Evolutionary conservation across 2,329 filamentous ascomycete genomes (phyloP), one percentile per base, ranked within the genome.

Genomic region (Scedosporium apiospermum): DNA sequence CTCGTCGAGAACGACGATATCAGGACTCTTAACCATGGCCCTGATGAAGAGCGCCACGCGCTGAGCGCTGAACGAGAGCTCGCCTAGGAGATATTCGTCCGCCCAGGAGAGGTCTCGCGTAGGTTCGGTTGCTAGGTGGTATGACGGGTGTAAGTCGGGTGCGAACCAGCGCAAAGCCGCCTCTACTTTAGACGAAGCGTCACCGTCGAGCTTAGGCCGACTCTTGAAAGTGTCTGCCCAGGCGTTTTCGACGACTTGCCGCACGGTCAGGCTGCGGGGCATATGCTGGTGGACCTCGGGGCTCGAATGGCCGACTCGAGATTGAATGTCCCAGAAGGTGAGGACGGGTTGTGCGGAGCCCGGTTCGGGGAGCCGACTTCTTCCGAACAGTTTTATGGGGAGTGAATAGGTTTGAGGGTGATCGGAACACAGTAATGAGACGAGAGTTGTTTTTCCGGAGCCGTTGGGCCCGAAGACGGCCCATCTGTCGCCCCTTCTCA

Each of bases 241-340:
- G 0, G 93, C 92, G 59, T 88, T 93, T 71, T 95, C 91, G 0
- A 99, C 73, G 0, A 91, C 83, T 59, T 88, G 82, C 1, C 91
- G 84, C 9, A 96, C 76, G 0, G 87, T 88, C 57, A 96, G 78
- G 42, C 83, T 80, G 58, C 88, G 87, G 0, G 95, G 93, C 76
- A 98, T 97, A 73, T 96, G 92, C 61, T 91, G 88, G 69, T 98
- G 93, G 4, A 98, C 89, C 72, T 98, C 95, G 0, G 95, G 95
- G 65, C 91, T 96, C 0, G 92, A 95, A 72, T 98, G 93, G 10
- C 95, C 95, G 66, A 99, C 90, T 26, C 90, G 87, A 0, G 87
- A 82, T 72, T 98, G 95, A 6, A 99, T 85, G 65, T 98, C 93
- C 80, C 96, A 98, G 64, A 97, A 89, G 0, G 91, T 96, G 41